Percentiles rank a stretch among this genome's conserved stretches.
Evolutionary conservation across 768 basidiomycete genomes (phyloP).

Genomic region (Favolaschia claudopus): DNA sequence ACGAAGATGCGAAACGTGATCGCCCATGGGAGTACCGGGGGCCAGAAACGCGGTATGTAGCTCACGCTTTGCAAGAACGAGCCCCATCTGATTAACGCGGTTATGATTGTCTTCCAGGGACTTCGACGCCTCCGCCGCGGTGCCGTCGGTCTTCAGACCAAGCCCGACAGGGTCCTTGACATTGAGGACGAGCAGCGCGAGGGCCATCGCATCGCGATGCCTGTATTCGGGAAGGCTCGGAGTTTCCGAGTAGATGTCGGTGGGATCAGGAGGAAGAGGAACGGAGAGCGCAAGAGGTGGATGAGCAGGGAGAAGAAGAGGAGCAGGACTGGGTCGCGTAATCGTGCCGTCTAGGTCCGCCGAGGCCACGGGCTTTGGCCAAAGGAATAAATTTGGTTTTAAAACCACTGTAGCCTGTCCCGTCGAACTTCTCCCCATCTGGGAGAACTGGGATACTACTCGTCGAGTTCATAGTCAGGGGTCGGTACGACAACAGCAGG

Average conservation of each 20-base stretch:
- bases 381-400: neutral
- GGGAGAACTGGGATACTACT: neutral
- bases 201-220: conserved; percentile 23
- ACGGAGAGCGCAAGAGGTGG: neutral
- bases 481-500: neutral
- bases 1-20: conserved; percentile 24
- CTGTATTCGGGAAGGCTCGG: conserved; percentile 31
- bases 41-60: neutral
- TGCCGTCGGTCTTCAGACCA: conserved; percentile 29
- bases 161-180: conserved; percentile 32
- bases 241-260: conserved; percentile 2
- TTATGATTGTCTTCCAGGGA: conserved; percentile 23
- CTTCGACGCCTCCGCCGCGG: conserved; percentile 31
- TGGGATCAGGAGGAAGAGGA: neutral
- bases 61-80: conserved; percentile 13
- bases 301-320: neutral
- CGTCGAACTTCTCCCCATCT: conserved; percentile 5
- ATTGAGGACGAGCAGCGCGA: conserved; percentile 28
- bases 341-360: conserved; percentile 3
- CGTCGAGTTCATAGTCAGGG: neutral
- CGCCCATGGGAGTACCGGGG: conserved; percentile 22
- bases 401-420: neutral
- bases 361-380: conserved; percentile 1
- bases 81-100: conserved; percentile 11
- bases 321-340: neutral